Evolutionary conservation across 768 basidiomycete genomes (phyloP), one percentile per base, ranked within the genome.

Genomic region (Hortiboletus flavorubellus): DNA sequence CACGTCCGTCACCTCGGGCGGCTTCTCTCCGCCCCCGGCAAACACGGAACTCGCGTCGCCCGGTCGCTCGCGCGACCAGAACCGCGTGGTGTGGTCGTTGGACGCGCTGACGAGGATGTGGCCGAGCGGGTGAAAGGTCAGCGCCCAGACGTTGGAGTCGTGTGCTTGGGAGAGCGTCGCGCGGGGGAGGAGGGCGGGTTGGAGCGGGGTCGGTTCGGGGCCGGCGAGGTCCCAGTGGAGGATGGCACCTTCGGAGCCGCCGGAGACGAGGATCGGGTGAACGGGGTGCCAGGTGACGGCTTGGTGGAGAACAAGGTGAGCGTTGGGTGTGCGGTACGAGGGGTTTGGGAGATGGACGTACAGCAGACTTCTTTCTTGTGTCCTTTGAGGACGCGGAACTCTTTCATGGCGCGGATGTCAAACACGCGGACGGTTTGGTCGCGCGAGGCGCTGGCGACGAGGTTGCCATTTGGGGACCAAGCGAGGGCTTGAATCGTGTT

Each of bases 71-170:
- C 96, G 84, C 46, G 87, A 87, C 96, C 97, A 98, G 80, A 98
- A 99, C n/a, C 95, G 84, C 7, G 96, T 97, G 6, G 97, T 98
- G 75, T 95, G 93, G 77, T 99, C 97, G 76, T 97, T 98, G n/a
- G 90, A 91, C 10, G 89, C 97, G 58, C 85, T 87, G 58, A 87
- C 93, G 63, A 99, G 86, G 63, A 98, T 80, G 73, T 98, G 95
- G 0, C 97, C 96, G 15, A 98, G 83, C 0, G 96, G 95, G 73
- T 98, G 95, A 80, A 86, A 99, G 4, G 93, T 84, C 59, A 99
- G 82, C 0, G 92, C 85, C 92, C 95, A 98, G 58, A 99, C 92
- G 70, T 95, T 94, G 31, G 91, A 93, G 76, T 99, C 97, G 78
- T 99, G 97, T 9, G 97, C 97, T 68, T 93, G 89, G n/a, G 89